These are phyloP conservation scores for Odontarrhena argentea DNA, from an alignment of 345 rosid species.

Conservation along the genomic window DNA sequence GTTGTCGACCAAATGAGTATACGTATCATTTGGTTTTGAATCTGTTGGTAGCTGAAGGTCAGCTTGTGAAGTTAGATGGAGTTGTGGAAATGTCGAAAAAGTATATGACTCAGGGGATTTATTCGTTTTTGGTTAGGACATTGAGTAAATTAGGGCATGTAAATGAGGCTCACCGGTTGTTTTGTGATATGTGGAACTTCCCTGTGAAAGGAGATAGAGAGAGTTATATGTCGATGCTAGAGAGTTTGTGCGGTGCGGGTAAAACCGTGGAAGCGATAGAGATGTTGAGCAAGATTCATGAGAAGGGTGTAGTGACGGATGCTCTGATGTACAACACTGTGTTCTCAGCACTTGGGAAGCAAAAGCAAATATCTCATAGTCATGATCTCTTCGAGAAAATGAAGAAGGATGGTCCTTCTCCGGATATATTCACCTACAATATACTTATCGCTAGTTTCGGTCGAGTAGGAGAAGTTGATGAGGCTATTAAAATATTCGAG, in stretches of 20 bases:
- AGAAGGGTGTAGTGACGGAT: conserved; percentile 66
- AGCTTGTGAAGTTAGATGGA: conserved; percentile 63
- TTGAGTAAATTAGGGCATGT: conserved; percentile 73
- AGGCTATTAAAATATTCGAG: conserved; percentile 73
- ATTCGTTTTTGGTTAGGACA: conserved; percentile 73
- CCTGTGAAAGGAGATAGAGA: conserved; percentile 79
- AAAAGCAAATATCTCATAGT: conserved; percentile 66
- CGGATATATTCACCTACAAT: conserved; percentile 79
- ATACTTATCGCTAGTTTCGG: conserved; percentile 83
- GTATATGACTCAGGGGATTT: conserved; percentile 70
- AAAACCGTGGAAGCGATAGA: conserved; percentile 82
- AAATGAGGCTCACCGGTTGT: conserved; percentile 80
- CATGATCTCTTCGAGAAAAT: conserved; percentile 77
- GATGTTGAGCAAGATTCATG: conserved; percentile 64
- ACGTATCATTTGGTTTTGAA: conserved; percentile 65
- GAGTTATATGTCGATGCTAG: conserved; percentile 70
- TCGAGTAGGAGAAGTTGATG: conserved; percentile 67
- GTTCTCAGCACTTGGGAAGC: conserved; percentile 69
- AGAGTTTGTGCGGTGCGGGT: conserved; percentile 70
- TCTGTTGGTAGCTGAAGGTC: conserved; percentile 64
- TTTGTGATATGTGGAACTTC: conserved; percentile 88
- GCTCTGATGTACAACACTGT: conserved; percentile 79
- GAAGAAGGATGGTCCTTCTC: conserved; percentile 70
- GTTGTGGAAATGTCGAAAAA: conserved; percentile 67
- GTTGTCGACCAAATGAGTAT: conserved; percentile 67